Evolutionary conservation across 1,284 basidiomycete genomes (phyloP).

Genomic region (Boletus subluridellus): DNA sequence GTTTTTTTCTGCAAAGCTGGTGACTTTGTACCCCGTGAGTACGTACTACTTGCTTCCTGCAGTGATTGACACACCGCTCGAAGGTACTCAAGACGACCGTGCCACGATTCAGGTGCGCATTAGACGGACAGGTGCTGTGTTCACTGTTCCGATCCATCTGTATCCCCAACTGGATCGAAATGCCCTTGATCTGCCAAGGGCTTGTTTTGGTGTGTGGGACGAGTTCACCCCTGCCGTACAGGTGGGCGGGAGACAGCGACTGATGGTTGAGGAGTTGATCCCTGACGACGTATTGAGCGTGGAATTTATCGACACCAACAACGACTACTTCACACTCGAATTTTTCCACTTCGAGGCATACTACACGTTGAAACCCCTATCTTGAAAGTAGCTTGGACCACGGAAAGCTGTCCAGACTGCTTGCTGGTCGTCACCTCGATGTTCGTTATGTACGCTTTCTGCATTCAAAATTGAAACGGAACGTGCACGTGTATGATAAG

Average conservation of each 20-base stretch:
- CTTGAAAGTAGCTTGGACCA: not conserved
- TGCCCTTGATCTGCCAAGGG: not conserved
- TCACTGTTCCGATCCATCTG: not conserved
- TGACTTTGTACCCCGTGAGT: not conserved
- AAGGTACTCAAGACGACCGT: not conserved
- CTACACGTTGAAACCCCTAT: not conserved
- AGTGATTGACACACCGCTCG: not conserved
- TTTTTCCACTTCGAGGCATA: not conserved
- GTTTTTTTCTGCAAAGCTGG: not conserved
- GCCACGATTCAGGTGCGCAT: not conserved
- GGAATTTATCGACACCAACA: not conserved
- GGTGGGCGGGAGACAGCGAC: not conserved
- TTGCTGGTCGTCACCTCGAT: no score
- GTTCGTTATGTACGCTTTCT: no score
- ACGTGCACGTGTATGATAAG: no score
- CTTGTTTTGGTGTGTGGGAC: not conserved
- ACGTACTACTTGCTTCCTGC: not conserved
- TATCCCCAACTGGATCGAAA: accelerated
- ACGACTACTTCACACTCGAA: not conserved
- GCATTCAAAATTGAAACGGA: no score
- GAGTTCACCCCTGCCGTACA: not conserved
- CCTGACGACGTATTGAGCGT: not conserved
- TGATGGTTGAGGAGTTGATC: not conserved
- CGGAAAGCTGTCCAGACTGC: no score
- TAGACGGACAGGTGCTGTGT: not conserved